Evolutionary conservation across 164 flowering plant species (phyloP).

Genomic region (Santalum album): DNA sequence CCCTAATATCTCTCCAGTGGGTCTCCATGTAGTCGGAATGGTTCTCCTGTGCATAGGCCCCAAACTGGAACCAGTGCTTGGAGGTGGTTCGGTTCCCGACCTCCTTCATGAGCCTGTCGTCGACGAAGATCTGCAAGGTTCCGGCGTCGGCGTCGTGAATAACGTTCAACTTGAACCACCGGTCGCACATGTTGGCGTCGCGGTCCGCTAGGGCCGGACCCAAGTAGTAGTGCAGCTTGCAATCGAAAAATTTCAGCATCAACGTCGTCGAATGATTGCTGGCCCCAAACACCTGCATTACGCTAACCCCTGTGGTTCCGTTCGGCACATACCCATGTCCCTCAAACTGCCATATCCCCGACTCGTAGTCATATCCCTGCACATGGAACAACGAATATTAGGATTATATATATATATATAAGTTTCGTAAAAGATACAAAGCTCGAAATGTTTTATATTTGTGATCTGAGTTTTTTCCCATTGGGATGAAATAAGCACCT

Average conservation of each 20-base stretch:
- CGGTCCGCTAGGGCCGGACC: constrained; percentile 2
- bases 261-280: constrained; percentile 21
- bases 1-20: constrained; percentile 17
- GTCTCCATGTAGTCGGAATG: constrained; percentile 28
- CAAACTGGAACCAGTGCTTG: constrained; percentile 18
- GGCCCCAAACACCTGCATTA: constrained; percentile 35
- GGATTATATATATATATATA: neutral
- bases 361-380: constrained; percentile 3
- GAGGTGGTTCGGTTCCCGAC: constrained; percentile 7
- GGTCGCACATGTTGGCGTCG: constrained; percentile 12
- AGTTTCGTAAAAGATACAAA: neutral
- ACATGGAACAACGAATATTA: no score
- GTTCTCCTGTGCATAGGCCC: constrained; percentile 23
- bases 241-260: constrained; percentile 23
- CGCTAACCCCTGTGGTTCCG: constrained; percentile 27
- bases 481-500: neutral
- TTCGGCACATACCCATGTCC: constrained; percentile 26
- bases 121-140: constrained; percentile 15
- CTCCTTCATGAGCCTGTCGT: constrained; percentile 3
- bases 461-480: no score
- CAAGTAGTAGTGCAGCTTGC: constrained; percentile 20
- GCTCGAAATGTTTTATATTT: no score
- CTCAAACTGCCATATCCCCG: constrained; percentile 35
- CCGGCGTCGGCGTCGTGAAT: constrained; percentile 23
- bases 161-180: constrained; percentile 28